A percentile compares a stretch with the other conserved stretches of the same genome.
Conservation (phyloP, 2,329 filamentous ascomycete genomes). For the Epichloe bromicola region DNA sequence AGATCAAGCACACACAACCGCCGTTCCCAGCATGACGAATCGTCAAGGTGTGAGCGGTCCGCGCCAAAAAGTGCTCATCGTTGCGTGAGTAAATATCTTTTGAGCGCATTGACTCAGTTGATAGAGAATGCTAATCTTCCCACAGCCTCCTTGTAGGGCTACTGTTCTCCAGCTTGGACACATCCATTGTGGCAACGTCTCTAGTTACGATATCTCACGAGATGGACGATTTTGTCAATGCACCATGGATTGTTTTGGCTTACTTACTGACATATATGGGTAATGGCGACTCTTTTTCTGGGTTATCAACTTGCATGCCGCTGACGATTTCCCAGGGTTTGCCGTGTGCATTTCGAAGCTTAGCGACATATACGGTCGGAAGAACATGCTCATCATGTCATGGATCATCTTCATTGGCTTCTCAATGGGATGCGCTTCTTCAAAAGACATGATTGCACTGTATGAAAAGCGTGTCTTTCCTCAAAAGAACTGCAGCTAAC, state of each 20-base stretch:
- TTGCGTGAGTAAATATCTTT: conserved; percentile 16
- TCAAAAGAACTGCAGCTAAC: conserved; percentile 9
- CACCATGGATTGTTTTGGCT: conserved; percentile 41
- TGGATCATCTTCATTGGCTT: conserved; percentile 44
- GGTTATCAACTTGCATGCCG: background rate
- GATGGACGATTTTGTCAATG: conserved; percentile 35
- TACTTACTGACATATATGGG: conserved; percentile 46
- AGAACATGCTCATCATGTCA: conserved; percentile 33
- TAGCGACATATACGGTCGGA: conserved; percentile 46
- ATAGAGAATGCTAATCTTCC: background rate
- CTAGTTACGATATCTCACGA: conserved; percentile 43
- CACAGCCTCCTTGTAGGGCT: conserved; percentile 36
- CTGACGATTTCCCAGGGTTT: conserved; percentile 27
- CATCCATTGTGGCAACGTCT: conserved; percentile 45
- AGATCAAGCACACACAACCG: background rate
- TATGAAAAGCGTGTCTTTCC: conserved; percentile 18
- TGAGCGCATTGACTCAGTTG: background rate
- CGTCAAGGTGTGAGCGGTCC: conserved; percentile 4
- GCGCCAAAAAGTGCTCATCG: conserved; percentile 20
- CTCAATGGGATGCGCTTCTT: conserved; percentile 39
- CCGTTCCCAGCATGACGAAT: background rate
- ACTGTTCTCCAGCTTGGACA: conserved; percentile 44
- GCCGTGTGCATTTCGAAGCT: conserved; percentile 44
- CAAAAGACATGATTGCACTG: conserved; percentile 38
- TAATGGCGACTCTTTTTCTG: conserved; percentile 9